Evolutionary conservation across 1,139 yeast genomes (phyloP).

Genomic region (Pichia norvegensis): DNA sequence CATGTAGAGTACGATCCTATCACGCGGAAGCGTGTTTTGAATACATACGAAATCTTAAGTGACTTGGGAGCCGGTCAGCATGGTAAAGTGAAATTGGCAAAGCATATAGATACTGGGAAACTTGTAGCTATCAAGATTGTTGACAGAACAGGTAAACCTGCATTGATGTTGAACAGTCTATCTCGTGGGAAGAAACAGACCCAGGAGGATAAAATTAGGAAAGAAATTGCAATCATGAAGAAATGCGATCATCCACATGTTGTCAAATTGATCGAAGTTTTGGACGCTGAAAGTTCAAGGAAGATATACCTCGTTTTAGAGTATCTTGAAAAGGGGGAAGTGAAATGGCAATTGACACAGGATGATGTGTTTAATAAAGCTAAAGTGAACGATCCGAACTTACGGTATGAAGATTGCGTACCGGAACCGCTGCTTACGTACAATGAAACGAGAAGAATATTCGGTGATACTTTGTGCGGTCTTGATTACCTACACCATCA

Average conservation of each 20-base stretch:
- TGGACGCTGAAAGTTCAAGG: slow-evolving; percentile 77
- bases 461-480: slow-evolving; percentile 83
- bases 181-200: slow-evolving; percentile 29
- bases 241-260: slow-evolving; percentile 89
- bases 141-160: slow-evolving; percentile 63
- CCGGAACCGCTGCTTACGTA: slow-evolving; percentile 54
- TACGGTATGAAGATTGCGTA: slow-evolving; percentile 6
- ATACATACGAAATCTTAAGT: slow-evolving; percentile 79
- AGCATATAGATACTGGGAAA: slow-evolving; percentile 59
- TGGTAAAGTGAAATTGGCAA: slow-evolving; percentile 91
- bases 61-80: slow-evolving; percentile 96
- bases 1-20: slow-evolving; percentile 84
- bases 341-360: slow-evolving; percentile 59
- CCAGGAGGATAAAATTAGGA: slow-evolving; percentile 67
- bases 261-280: slow-evolving; percentile 76
- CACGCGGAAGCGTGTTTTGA: slow-evolving; percentile 72
- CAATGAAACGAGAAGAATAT: slow-evolving; percentile 58
- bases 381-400: slow-evolving; percentile 7
- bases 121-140: slow-evolving; percentile 91
- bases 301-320: slow-evolving; percentile 89
- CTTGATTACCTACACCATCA: slow-evolving; percentile 87
- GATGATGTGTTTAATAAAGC: slow-evolving; percentile 15
- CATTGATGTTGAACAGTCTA: slow-evolving; percentile 36
- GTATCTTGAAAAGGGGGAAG: slow-evolving; percentile 87
- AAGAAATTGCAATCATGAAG: slow-evolving; percentile 95